Evolutionary conservation across 2,329 filamentous ascomycete genomes (phyloP), one percentile per base, ranked within the genome.

Genomic region (Alternaria atra): DNA sequence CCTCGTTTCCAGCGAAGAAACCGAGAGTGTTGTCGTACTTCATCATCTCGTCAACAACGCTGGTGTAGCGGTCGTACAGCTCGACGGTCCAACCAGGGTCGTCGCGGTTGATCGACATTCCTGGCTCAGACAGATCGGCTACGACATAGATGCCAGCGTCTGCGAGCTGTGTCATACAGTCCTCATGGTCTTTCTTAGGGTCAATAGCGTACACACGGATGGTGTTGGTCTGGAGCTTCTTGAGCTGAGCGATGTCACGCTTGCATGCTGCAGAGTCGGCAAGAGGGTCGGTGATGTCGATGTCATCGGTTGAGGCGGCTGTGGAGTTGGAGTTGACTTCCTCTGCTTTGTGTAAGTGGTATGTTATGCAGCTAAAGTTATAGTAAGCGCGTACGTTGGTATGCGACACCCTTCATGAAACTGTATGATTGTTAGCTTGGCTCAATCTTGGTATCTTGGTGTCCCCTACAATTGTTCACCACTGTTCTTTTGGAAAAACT

Each of bases 1-100:
- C 95, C 83, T 99, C 95, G 82, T 99, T 99, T 78, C 95, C 95
- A 70, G 94, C 94, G 80, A 99, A 98, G 90, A 98, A 99, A 73
- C 95, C 95, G 66, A 99, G 89, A 52, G 92, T 90, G 83, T 99
- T 99, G 80, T 87, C 86, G 86, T 97, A 98, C 77, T 91, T 85
- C 71, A 86, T 84, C 73, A 99, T 84, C 65, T 87, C 85, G 77
- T 98, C 94, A 61, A 99, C 84, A 63, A 99, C 95, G 32, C 82
- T 82, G 59, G 89, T 91, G 85, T 98, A 99, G 66, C 93, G 92
- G 35, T 84, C 78, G 83, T 89, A 97, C 50, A 97, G 86, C 12
- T 86, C 86, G 54, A 89, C 86, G 77, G 93, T 89, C 95, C 95
- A 99, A 63, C 84, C 74, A 17, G 94, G 91, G 68, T 85, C 80